Percentiles rank a stretch among this genome's conserved stretches.
Conservation (phyloP, 495 filamentous ascomycete species). For the Tuber brumale region DNA sequence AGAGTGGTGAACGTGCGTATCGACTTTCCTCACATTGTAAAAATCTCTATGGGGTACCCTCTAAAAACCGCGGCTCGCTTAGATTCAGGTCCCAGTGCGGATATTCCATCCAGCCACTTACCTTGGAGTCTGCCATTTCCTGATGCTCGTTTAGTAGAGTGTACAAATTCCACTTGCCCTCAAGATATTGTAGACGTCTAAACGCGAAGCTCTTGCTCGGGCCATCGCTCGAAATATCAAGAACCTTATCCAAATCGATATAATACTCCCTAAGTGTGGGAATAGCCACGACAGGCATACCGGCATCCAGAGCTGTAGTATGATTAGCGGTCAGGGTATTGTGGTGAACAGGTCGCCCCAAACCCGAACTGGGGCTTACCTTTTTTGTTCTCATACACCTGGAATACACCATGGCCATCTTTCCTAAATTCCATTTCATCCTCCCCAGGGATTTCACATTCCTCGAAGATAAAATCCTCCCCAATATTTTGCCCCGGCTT, state of each 20-base stretch:
- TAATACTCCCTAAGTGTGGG: conserved; percentile 91
- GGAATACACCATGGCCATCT: conserved; percentile 80
- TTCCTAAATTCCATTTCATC: conserved; percentile 68
- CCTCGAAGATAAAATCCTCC: conserved; percentile 77
- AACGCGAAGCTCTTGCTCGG: conserved; percentile 97
- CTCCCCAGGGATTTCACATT: conserved; percentile 62
- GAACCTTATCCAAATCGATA: conserved; percentile 81
- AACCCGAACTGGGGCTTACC: conserved; percentile 17
- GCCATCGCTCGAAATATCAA: conserved; percentile 81
- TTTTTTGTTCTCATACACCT: conserved; percentile 65
- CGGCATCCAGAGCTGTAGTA: conserved; percentile 52
- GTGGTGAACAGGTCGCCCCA: background rate
- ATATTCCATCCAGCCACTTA: conserved; percentile 11
- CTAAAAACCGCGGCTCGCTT: conserved; percentile 9
- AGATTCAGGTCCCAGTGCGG: background rate
- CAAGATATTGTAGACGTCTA: conserved; percentile 84
- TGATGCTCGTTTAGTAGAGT: conserved; percentile 89
- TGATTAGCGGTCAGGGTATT: conserved; percentile 10
- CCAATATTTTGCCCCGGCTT: conserved; percentile 90
- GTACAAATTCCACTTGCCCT: conserved; percentile 94
- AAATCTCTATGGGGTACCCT: conserved; percentile 95
- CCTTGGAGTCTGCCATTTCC: conserved; percentile 93
- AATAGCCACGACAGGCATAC: conserved; percentile 66
- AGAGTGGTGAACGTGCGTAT: conserved; percentile 98
- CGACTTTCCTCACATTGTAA: conserved; percentile 97